Base-by-base conservation (phyloP, 305 asterid genomes). In the Fraxinus nigra region DNA sequence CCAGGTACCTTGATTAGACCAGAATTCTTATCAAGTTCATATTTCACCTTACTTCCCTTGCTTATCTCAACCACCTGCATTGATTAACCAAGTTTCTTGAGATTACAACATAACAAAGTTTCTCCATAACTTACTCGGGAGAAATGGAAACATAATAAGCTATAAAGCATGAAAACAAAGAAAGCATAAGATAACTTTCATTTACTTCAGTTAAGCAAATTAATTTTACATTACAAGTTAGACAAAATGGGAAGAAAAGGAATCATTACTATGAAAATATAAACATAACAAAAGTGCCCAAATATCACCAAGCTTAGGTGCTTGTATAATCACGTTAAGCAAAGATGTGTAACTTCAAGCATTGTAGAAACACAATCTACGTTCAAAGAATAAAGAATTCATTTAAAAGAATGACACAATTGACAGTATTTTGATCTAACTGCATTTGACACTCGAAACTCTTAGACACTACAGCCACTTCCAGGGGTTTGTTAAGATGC, bases 41-140 rank as follows among this genome's bases (percentile, higher is more conserved):
- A 95, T 87, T 95, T 95, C 93, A 95, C 98, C 90, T 95, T 95
- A 83, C 98, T 86, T 81, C 99, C 99, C 92, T 86, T 95, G 78
- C 94, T 86, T 87, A 95, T 95, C 89, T 95, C 99, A 85, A 95
- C 86, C 83, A 95, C 98, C 99, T 95, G 91, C 87, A 89, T 22
- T 16, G 74, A 81, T 74, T 77, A 79, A 63, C 78, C 69, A 84
- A 76, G 78, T 79, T 65, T 65, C 69, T n/a, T 74, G 11, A 69
- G 38, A 63, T 24, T 24, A 63, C 20, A 37, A 67, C 18, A 9
- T 16, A 56, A 61, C 16, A 34, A 73, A 74, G 22, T 13, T 74
- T 70, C 72, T 51, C 20, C 22, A 16, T 16, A 4, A 51, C 61
- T 51, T 51, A 5, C 61, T 14, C 61, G 0, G 22, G 8, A 59